These are phyloP conservation scores for Pichia sp. DNA, from an alignment of 1,139 yeast species.

Conservation along the genomic window DNA sequence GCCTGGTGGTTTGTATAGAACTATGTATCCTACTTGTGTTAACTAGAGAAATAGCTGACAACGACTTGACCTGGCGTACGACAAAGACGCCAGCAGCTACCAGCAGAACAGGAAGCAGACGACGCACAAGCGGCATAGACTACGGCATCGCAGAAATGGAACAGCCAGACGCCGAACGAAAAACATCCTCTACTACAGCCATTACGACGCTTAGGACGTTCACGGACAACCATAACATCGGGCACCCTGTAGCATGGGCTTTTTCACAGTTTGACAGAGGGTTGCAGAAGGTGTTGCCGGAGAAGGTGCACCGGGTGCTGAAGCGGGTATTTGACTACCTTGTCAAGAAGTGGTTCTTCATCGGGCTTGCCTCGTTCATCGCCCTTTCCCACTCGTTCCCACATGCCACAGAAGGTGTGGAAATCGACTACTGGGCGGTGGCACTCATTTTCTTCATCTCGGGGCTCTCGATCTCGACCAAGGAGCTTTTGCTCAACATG, in stretches of 20 bases:
- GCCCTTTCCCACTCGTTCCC: conserved; percentile 78
- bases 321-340: conserved; percentile 10
- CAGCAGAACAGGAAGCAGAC: not conserved
- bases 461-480: conserved; percentile 72
- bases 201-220: not conserved
- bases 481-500: conserved; percentile 53
- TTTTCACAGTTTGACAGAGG: conserved; percentile 1
- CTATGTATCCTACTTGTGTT: not conserved
- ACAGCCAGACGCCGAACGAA: not conserved
- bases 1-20: not conserved
- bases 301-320: conserved; percentile 1
- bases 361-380: conserved; percentile 64
- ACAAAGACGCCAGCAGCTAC: no score
- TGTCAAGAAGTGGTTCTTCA: conserved; percentile 58
- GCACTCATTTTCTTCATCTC: conserved; percentile 78
- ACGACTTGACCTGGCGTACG: no score
- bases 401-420: conserved; percentile 12
- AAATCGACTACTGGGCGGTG: conserved; percentile 78
- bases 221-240: not conserved
- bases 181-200: not conserved
- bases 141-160: not conserved
- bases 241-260: conserved; percentile 6
- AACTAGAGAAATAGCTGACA: not conserved
- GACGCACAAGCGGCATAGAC: no score
- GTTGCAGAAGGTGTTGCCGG: conserved; percentile 2